Evolutionary conservation across 257 asterid genomes (phyloP), one percentile per base, ranked within the genome.

Genomic region (Cruciata laevipes): DNA sequence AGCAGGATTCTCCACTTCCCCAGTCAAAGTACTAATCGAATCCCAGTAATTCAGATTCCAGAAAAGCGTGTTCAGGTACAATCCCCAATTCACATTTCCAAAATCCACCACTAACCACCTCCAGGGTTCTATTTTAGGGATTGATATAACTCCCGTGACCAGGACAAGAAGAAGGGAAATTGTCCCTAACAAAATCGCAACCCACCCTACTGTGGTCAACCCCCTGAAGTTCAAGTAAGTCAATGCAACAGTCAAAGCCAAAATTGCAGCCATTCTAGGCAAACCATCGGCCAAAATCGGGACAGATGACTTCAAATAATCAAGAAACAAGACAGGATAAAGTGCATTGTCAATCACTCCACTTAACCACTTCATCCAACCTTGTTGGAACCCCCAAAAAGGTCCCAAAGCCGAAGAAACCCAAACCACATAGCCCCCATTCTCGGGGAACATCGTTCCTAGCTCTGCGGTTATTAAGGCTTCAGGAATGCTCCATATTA

Each of bases 31-130:
- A 76, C 95, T 87, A 62, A 83, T 75, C 13, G 87, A 80, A 40
- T 87, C 91, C 95, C 95, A 87, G 51, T 83, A 87, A 68, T 87
- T 87, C 80, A 85, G 67, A 83, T 87, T 87, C 91, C 91, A 87
- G 33, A 87, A 87, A 13, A 85, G 73, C 0, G 91, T 87, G 58
- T 83, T 87, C 20, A 85, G 66, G 71, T 82, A 83, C 69, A 85
- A 67, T 3, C 82, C 83, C 95, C 89, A 87, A 27, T 87, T 79
- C 60, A 83, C 85, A 70, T 77, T 83, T 52, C 65, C 65, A 67
- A 79, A 42, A 71, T 83, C 86, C 20, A 80, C 65, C 57, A 74
- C 85, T 9, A 83, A 71, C 95, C 95, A 87, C 70, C 95, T 82
- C 14, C 83, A 77, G 57, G 91, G 79, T 71, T 85, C 75, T 56